Conservation (phyloP, 495 filamentous ascomycete genomes). For the Penicillium daleae region DNA sequence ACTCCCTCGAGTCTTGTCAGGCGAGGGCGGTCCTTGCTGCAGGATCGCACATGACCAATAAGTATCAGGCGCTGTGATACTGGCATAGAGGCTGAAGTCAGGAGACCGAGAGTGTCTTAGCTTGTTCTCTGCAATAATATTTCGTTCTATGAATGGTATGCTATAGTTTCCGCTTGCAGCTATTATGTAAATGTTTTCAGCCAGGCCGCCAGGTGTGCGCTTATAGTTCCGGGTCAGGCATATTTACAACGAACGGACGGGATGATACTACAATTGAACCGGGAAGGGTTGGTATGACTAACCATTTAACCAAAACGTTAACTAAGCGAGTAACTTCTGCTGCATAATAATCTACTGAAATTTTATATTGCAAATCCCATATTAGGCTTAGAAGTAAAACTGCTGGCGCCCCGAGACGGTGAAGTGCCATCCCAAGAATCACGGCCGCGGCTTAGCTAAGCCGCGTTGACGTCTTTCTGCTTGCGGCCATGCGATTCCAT, state of each 20-base stretch:
- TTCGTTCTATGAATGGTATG: neutral
- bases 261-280: too few relatives aligned
- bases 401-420: neutral
- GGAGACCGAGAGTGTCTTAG: neutral
- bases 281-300: too few relatives aligned
- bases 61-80: neutral
- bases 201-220: too few relatives aligned
- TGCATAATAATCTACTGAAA: neutral
- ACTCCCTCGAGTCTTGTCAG: neutral
- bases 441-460: constrained; percentile 29
- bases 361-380: neutral
- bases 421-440: neutral
- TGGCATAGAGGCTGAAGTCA: neutral
- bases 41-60: neutral
- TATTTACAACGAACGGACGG: too few relatives aligned
- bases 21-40: neutral
- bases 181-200: too few relatives aligned
- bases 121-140: neutral
- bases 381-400: neutral
- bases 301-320: too few relatives aligned
- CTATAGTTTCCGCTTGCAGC: neutral
- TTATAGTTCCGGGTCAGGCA: too few relatives aligned
- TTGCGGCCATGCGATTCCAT: constrained; percentile 43
- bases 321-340: too few relatives aligned
- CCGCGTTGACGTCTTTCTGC: constrained; percentile 32